These are phyloP conservation scores for Kalmusia sp. DNA, from an alignment of 2,329 filamentous ascomycete genomes.

Conservation along the genomic window DNA sequence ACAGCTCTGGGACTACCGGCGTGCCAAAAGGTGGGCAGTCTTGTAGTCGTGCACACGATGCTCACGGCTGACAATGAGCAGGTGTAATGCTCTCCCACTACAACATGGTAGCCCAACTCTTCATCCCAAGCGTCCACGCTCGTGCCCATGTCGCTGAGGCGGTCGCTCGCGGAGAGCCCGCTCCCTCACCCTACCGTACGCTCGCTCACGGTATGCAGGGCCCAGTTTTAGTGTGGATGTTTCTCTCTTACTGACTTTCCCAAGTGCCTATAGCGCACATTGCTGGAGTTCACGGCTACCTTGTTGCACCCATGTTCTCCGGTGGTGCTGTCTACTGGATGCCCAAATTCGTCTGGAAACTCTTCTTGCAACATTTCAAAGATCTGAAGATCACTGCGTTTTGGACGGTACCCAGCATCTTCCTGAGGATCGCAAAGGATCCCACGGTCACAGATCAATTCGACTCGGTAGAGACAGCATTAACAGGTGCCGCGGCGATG, in stretches of 20 bases:
- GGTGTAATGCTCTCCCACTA: slow-evolving; percentile 47
- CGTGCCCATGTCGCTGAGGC: slow-evolving; percentile 16
- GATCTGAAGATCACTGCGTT: slow-evolving; percentile 59
- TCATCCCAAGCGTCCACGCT: slow-evolving; percentile 23
- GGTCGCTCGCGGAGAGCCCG: slow-evolving; percentile 23
- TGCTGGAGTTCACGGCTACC: slow-evolving; percentile 51
- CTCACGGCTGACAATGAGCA: slow-evolving; percentile 4
- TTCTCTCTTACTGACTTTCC: too few species aligned
- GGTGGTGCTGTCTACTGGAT: slow-evolving; percentile 63
- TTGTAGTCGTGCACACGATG: not conserved
- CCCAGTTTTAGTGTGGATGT: too few species aligned
- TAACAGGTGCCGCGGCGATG: slow-evolving; percentile 63
- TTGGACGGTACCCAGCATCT: slow-evolving; percentile 67
- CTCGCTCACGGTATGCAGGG: too few species aligned
- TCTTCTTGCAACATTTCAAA: slow-evolving; percentile 60
- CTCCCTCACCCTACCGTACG: slow-evolving; percentile 39
- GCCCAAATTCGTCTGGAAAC: slow-evolving; percentile 61
- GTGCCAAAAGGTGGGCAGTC: slow-evolving; percentile 43
- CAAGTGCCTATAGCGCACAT: slow-evolving; percentile 55
- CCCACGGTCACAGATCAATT: slow-evolving; percentile 63
- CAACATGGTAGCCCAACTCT: slow-evolving; percentile 47
- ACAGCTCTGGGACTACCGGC: slow-evolving; percentile 53
- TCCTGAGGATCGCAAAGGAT: slow-evolving; percentile 62
- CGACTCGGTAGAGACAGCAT: slow-evolving; percentile 53
- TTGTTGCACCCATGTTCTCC: slow-evolving; percentile 46